phyloP scores from a whole-genome alignment of 2,329 filamentous ascomycete species.

The Chlorencoelia australis region DNA sequence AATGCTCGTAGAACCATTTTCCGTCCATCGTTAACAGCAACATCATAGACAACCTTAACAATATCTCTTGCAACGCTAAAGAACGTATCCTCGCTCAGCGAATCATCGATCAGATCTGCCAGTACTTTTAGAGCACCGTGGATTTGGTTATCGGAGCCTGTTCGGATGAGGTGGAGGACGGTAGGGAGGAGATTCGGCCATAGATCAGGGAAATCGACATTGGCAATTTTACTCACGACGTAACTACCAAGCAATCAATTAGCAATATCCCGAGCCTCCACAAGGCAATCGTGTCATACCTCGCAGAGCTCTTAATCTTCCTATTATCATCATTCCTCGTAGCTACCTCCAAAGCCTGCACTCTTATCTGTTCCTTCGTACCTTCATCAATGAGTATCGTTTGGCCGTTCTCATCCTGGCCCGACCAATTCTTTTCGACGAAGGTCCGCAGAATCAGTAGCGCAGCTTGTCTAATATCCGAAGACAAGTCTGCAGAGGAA shows the following conservation, averaged over 20 bases:
- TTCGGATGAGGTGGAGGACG: constrained; percentile 67
- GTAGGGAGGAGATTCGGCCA: constrained; percentile 86
- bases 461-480: constrained; percentile 72
- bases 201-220: constrained; percentile 83
- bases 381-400: constrained; percentile 61
- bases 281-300: constrained; percentile 40
- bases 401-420: constrained; percentile 52
- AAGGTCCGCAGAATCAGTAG: constrained; percentile 73
- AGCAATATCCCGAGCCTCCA: constrained; percentile 1
- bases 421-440: constrained; percentile 76
- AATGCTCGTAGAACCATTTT: constrained; percentile 71
- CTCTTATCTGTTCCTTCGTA: constrained; percentile 63
- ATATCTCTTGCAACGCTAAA: constrained; percentile 82
- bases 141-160: constrained; percentile 66
- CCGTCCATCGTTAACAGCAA: constrained; percentile 65
- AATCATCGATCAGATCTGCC: constrained; percentile 83
- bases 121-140: constrained; percentile 87
- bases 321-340: constrained; percentile 62
- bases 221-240: constrained; percentile 87
- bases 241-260: constrained; percentile 34
- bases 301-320: constrained; percentile 82
- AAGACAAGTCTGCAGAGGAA: constrained; percentile 60
- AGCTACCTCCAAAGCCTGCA: constrained; percentile 66
- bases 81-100: constrained; percentile 89
- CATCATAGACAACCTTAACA: constrained; percentile 71